A percentile compares a stretch with the other conserved stretches of the same genome.
These are phyloP conservation scores for Diplogelasinospora grovesii DNA, from an alignment of 495 filamentous ascomycete species.

Conservation along the genomic window DNA sequence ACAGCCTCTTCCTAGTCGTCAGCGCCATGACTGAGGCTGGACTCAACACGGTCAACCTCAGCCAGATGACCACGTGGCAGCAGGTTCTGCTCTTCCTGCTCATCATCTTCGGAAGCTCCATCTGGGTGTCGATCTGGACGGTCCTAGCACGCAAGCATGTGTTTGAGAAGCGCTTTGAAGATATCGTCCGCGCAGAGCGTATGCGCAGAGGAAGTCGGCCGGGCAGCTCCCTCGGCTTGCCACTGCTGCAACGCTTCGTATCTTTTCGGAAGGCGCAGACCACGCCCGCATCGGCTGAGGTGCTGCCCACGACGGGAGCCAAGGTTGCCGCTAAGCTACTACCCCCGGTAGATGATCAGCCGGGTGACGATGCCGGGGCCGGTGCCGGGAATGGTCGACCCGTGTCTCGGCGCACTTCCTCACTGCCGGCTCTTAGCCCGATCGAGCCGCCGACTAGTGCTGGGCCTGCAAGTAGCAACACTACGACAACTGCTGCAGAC, in stretches of 20 bases:
- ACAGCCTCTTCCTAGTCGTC: constrained; percentile 69
- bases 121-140: constrained; percentile 58
- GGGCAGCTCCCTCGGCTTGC: constrained; percentile 5
- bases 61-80: constrained; percentile 69
- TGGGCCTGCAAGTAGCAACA: too few species aligned
- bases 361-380: too few species aligned
- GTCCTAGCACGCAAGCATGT: constrained; percentile 60
- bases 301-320: neutral
- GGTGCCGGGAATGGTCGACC: neutral
- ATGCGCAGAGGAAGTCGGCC: constrained; percentile 15
- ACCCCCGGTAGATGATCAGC: too few species aligned
- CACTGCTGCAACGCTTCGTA: constrained; percentile 7
- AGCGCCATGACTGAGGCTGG: constrained; percentile 79
- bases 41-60: constrained; percentile 41
- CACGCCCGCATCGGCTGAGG: neutral
- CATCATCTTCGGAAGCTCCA: constrained; percentile 65
- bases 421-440: too few species aligned
- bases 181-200: constrained; percentile 48
- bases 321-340: too few species aligned
- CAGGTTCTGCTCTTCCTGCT: constrained; percentile 68
- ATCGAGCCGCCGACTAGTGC: too few species aligned
- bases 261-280: constrained; percentile 12
- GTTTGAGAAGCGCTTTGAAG: constrained; percentile 62
- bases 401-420: neutral
- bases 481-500: too few species aligned